Percentiles rank a stretch among this genome's conserved stretches.
These are phyloP conservation scores for Calonectria honghensis DNA, from an alignment of 2,329 filamentous ascomycete species.

Conservation along the genomic window DNA sequence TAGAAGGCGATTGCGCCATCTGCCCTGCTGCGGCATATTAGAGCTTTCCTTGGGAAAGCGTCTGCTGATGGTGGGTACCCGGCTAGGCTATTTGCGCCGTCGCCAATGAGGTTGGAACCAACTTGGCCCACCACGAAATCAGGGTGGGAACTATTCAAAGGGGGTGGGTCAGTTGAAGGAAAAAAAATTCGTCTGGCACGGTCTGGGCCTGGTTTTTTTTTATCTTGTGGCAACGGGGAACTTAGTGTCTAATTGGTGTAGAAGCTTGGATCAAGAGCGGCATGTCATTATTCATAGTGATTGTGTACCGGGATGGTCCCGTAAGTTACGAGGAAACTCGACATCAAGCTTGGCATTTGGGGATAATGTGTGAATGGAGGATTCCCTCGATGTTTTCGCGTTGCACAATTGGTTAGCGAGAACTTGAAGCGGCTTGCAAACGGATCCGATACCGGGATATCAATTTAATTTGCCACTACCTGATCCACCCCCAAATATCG, in stretches of 20 bases:
- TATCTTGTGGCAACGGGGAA: not conserved
- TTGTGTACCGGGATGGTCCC: not conserved
- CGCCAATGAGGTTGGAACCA: constrained; percentile 4
- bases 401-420: not conserved
- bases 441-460: constrained; percentile 11
- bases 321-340: not conserved
- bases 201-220: not conserved
- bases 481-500: not conserved
- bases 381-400: not conserved
- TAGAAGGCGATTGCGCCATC: constrained; percentile 38
- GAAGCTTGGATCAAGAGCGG: not conserved
- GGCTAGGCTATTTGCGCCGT: constrained; percentile 9
- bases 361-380: not conserved
- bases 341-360: not conserved
- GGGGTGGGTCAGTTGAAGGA: constrained; percentile 12
- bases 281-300: not conserved
- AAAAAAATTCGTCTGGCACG: constrained; percentile 16
- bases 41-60: constrained; percentile 7
- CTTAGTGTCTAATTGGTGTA: not conserved
- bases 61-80: constrained; percentile 30
- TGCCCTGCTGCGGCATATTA: constrained; percentile 20
- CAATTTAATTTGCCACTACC: constrained; percentile 6
- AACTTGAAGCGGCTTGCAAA: not conserved
- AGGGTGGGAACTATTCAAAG: constrained; percentile 24
- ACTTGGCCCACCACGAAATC: constrained; percentile 10